Base-by-base conservation (phyloP, 371 early-diverging fungal species). In the Mucor irregularis region DNA sequence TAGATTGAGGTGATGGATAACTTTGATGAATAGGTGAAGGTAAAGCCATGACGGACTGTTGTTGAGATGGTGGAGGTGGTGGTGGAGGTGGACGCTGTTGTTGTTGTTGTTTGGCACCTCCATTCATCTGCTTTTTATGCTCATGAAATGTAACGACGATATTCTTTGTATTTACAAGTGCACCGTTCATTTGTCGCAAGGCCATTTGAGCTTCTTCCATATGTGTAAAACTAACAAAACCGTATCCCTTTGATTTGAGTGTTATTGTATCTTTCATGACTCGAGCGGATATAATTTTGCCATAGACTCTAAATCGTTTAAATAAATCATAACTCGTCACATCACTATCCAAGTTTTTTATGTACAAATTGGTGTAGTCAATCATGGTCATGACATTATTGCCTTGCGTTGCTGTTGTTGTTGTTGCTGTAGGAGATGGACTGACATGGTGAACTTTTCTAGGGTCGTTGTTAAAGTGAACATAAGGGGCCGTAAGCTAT, bases 231-330 rank as follows among this genome's bases (percentile, higher is more conserved):
- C 79, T 78, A 11, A 66, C 67, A 42, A 96, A 96, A 3, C 94
- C 97, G 82, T 95, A 96, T 0, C 97, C 92, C 34, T 95, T 85
- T 8, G 95, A 92, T 25, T 84, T 80, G 48, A 83, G 82, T 3
- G 92, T 89, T 33, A 69, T 58, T 4, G 83, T 82, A 58, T 96
- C 97, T 57, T 86, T 85, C 92, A 96, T 92, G 37, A 96, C 89
- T 46, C 73, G 49, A 14, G 71, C 75, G 44, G 75, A 75, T 29
- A 78, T 69, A 16, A 78, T 78, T 25, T 67, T 62, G 28, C 78
- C 78, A 57, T 61, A 78, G 30, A 49, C 56, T 44, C 59, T 62
- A 46, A 78, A 78, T 11, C 60, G 44, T n/a, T 66, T 60, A 37
- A 73, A 71, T 21, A 78, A 53, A 39, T 78, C 75, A 21, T 66